phyloP scores from a whole-genome alignment of 1,139 yeast genomes.

The Lizanozyma gosingica region DNA sequence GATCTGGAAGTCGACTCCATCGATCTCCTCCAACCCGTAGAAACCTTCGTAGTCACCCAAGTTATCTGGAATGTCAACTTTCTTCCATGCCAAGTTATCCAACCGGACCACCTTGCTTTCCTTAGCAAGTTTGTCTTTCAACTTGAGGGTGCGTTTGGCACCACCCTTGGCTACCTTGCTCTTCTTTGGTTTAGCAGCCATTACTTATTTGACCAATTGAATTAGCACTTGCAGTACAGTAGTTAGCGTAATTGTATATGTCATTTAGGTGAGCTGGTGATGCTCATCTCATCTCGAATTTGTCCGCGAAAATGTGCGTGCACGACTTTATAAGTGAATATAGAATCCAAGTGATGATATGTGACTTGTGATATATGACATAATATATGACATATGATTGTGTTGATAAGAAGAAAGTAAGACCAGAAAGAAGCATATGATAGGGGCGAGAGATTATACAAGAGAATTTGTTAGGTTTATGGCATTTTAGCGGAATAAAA shows the following conservation, averaged over 20 bases:
- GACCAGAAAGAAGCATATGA: too few species aligned
- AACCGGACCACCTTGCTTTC: slow-evolving; percentile 36
- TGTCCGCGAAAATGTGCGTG: neutral
- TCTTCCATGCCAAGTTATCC: slow-evolving; percentile 61
- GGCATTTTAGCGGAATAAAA: too few species aligned
- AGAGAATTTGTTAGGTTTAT: too few species aligned
- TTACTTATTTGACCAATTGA: neutral
- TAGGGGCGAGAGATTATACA: too few species aligned
- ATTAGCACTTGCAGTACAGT: too few species aligned
- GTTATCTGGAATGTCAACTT: slow-evolving; percentile 75
- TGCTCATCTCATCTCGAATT: neutral
- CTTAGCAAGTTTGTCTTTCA: slow-evolving; percentile 24
- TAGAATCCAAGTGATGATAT: too few species aligned
- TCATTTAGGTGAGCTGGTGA: too few species aligned
- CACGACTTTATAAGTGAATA: too few species aligned
- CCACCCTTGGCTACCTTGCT: slow-evolving; percentile 6
- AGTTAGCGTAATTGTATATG: too few species aligned
- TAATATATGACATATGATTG: too few species aligned
- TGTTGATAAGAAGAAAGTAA: too few species aligned
- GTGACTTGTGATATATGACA: too few species aligned
- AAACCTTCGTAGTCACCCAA: slow-evolving; percentile 84
- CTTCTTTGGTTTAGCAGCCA: slow-evolving; percentile 3
- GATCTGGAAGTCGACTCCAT: slow-evolving; percentile 76
- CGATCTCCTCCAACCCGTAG: slow-evolving; percentile 88
- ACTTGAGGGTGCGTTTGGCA: slow-evolving; percentile 15